Evolutionary conservation across 2,329 filamentous ascomycete species (phyloP), one percentile per base, ranked within the genome.

Genomic region (Penicillium sp.): DNA sequence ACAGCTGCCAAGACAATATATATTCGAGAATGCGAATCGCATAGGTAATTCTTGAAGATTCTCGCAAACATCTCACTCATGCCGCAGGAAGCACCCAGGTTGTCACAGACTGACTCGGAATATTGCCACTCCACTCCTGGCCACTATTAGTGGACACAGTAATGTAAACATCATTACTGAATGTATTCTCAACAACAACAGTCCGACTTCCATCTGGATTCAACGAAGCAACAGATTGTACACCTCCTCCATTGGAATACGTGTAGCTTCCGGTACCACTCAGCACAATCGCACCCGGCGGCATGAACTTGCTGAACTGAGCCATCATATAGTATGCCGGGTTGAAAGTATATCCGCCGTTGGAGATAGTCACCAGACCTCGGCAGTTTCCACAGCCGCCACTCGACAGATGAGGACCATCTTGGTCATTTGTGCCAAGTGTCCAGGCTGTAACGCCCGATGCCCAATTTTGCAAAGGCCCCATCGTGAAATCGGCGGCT

Each of bases 251-350:
- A 53, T 72, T 70, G 8, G 64, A 64, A 58, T 77, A 80, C 29
- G 75, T 75, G 55, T 76, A 78, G 61, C 78, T 80, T 2, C 80
- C 79, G 0, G 68, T 75, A 11, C 77, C 78, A 57, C 60, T 67
- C 5, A 81, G 67, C 19, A 81, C 73, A 4, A 69, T 72, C 0
- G 78, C 78, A 43, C 79, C 79, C 38, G 72, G 71, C 21, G 77
- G 76, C 55, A 82, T 80, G 65, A 78, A 82, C 59, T 72, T 75
- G 65, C 74, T 77, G 66, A 81, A 82, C 66, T 84, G 81, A 1
- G 79, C 81, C 58, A 83, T 71, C 75, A 81, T 81, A 66, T 83
- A 83, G 68, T 82, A 83, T 59, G 81, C 79, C 7, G 79, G 73
- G 27, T 75, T 77, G 59, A 78, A 75, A 4, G 68, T 71, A 67